Evolutionary conservation across 1,284 basidiomycete species (phyloP), one percentile per base, ranked within the genome.

Genomic region (Pholiota adiposa): DNA sequence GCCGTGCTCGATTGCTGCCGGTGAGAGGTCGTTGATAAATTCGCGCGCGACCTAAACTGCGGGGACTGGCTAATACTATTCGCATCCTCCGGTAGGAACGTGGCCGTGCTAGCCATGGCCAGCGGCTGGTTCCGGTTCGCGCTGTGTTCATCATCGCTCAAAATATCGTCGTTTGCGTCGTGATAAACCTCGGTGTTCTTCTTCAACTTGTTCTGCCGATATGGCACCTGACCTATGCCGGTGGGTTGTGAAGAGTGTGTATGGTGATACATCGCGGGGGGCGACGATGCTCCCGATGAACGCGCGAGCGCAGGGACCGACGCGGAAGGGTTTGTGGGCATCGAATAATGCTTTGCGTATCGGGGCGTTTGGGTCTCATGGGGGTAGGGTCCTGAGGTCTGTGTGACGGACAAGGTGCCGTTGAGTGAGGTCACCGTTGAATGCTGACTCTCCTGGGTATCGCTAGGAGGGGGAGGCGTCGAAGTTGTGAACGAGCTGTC

Each of bases 211-310:
- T 29, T 16, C 14, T 50, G 53, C 25, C 51, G 52, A n/a, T 56
- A 49, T 11, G 58, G 54, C 34, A 61, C 38, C 34, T 58, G 59
- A 16, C 59, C 62, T 25, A 60, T 55, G 0, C 41, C 62, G 3
- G 60, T 53, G 40, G 63, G 54, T 36, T 58, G 54, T 3, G 63
- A 61, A n/a, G 31, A n/a, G n/a, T 49, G 56, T 14, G 43, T 40
- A 34, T 60, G 62, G 48, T 55, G 59, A 41, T 61, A 56, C 18
- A 56, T 48, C 16, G 49, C 52, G 0, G 53, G 38, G 12, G 56
- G 29, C 14, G 56, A 44, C 4, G 62, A 33, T 2, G 29, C 19
- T 8, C 46, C 51, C 25, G 53, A 51, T 41, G 59, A 33, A 34
- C 29, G 38, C 27, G 41, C 11, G 3, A 38, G 46, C 19, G 34